phyloP scores from a whole-genome alignment of 2,329 filamentous ascomycete genomes.

The Fusarium anthophilum region DNA sequence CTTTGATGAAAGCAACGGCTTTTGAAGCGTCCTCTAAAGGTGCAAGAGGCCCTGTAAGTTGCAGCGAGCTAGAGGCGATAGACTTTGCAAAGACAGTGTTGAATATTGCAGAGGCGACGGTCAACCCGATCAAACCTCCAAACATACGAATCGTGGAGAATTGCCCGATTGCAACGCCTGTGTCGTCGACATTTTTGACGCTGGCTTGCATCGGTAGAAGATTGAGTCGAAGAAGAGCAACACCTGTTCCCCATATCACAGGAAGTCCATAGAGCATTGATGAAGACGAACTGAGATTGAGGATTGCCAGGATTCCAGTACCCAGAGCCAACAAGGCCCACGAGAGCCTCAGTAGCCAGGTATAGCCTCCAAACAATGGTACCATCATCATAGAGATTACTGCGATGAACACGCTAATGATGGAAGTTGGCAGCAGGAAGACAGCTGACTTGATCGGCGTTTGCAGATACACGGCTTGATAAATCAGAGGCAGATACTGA shows the following conservation, averaged over 20 bases:
- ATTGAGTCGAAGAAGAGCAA: conserved; percentile 4
- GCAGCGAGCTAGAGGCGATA: background rate
- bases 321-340: background rate
- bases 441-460: conserved; percentile 7
- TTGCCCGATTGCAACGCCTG: conserved; percentile 9
- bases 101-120: conserved; percentile 8
- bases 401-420: conserved; percentile 6
- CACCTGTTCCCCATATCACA: conserved; percentile 5
- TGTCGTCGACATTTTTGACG: conserved; percentile 3
- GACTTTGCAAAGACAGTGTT: conserved; percentile 5
- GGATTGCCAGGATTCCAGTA: background rate
- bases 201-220: conserved; percentile 15
- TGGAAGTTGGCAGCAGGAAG: background rate
- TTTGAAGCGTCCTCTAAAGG: background rate
- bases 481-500: conserved; percentile 8
- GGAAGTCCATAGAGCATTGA: conserved; percentile 7
- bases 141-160: conserved; percentile 11
- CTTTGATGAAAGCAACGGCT: conserved; percentile 13
- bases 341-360: conserved; percentile 1
- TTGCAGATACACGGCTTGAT: conserved; percentile 9
- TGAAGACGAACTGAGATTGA: background rate
- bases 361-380: conserved; percentile 5
- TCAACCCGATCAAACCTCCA: background rate
- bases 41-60: background rate
- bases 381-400: conserved; percentile 23